Evolutionary conservation across 1,139 yeast species (phyloP).

Genomic region (Suhomyces chickasaworum): DNA sequence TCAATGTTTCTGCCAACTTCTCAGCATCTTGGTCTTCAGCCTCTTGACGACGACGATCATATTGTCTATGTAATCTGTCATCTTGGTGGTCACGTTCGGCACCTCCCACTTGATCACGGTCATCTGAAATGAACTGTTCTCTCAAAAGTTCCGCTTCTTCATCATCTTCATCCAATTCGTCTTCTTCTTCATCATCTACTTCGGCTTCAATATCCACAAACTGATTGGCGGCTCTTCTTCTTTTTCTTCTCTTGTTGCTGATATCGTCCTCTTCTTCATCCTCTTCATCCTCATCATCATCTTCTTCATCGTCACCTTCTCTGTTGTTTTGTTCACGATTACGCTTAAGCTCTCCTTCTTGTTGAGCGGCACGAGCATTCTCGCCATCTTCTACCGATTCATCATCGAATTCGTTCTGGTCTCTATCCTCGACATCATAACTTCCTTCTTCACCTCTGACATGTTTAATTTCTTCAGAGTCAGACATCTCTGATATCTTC

Average conservation of each 20-base stretch:
- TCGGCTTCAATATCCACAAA: conserved; percentile 99
- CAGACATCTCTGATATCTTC: conserved; percentile 11
- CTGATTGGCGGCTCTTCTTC: conserved; percentile 77
- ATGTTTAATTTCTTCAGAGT: conserved; percentile 10
- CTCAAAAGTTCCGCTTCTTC: conserved; percentile 85
- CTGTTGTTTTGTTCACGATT: conserved; percentile 15
- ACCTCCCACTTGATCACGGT: conserved; percentile 56
- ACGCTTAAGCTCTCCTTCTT: conserved; percentile 14
- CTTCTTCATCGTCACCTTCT: conserved; percentile 24
- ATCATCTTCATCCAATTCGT: conserved; percentile 82
- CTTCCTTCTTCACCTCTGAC: conserved; percentile 19
- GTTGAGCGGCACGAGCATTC: conserved; percentile 12
- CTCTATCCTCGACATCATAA: conserved; percentile 29
- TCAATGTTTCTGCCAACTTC: conserved; percentile 86
- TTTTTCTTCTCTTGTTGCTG: conserved; percentile 55
- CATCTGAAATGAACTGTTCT: conserved; percentile 82
- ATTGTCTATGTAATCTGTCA: conserved; percentile 84
- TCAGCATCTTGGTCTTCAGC: conserved; percentile 96
- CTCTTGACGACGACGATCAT: conserved; percentile 87
- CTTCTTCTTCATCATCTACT: conserved; percentile 98
- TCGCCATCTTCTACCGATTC: conserved; percentile 19
- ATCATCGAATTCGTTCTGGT: conserved; percentile 54
- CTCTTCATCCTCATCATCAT: conserved; percentile 46
- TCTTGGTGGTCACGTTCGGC: conserved; percentile 49
- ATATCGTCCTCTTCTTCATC: conserved; percentile 63